Base-by-base conservation (phyloP, 805 yeast species). In the Suhomyces pyralidae region DNA sequence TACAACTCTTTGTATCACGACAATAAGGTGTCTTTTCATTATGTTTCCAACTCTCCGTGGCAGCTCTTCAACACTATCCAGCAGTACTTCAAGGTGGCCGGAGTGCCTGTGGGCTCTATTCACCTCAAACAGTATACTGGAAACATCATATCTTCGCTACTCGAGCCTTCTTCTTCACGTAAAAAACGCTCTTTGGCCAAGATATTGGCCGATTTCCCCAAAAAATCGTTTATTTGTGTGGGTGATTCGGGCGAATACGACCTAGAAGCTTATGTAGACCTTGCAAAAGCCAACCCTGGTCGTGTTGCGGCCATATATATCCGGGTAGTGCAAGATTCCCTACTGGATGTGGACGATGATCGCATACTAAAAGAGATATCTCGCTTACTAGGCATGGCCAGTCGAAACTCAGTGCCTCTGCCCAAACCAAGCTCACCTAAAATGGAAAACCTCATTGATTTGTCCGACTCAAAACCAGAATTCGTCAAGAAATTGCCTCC, bases 201-300 rank as follows among this genome's bases (percentile, higher is more conserved):
- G 52, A 79, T 94, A 7, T 57, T 90, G 22, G 66, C 70, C 2
- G 96, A 92, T 62, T 93, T 90, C 64, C 90, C 96, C 0, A 55
- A 81, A 0, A 84, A 92, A 57, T 84, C 81, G 61, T 93, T 94
- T 65, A 79, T 94, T 22, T 73, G 96, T 48, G 80, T 94, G 14
- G 99, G 99, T 30, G 99, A 94, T 66, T 86, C 97, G 2, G 98
- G 98, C 1, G 99, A 94, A 64, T 86, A 86, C 58, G 99, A 94
- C 71, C 73, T 93, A 43, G 99, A 96, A 63, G 96, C 97, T 0
- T 94, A 94, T 65, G 78, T 83, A 5, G 85, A 85, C 25, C 70
- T 91, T 32, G 88, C 96, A 0, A 69, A 74, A 40, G 58, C 65
- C 30, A 82, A 73, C 60, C 96, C 97, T 0, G 70, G 74, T 3